A percentile compares a stretch with the other conserved stretches of the same genome.
Conservation (phyloP, 2,329 filamentous ascomycete genomes). For the Aspergillus aculeatinus region DNA sequence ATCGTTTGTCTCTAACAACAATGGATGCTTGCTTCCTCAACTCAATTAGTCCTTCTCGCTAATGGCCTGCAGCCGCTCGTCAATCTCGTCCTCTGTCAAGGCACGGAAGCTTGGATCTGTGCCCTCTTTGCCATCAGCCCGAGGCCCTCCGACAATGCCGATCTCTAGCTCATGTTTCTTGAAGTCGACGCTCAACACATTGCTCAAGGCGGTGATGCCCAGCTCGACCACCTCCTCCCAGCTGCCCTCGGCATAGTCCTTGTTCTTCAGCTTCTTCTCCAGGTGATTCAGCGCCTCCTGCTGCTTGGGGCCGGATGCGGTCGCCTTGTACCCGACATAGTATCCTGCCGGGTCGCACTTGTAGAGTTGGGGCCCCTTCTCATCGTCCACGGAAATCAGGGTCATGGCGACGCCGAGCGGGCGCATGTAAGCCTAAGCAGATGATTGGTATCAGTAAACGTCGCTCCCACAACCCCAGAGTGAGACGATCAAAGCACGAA, state of each 20-base stretch:
- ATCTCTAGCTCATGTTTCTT: conserved; percentile 99
- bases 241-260: conserved; percentile 83
- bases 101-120: conserved; percentile 77
- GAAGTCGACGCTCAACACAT: conserved; percentile 96
- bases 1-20: conserved; percentile 23
- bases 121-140: conserved; percentile 77
- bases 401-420: conserved; percentile 95
- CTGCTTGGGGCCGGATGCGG: conserved; percentile 94
- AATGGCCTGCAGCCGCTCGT: conserved; percentile 95
- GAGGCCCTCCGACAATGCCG: conserved; percentile 89
- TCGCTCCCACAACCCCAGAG: neutral
- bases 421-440: conserved; percentile 86
- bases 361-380: conserved; percentile 91
- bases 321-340: conserved; percentile 98
- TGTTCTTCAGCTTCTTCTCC: conserved; percentile 99
- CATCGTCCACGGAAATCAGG: conserved; percentile 87
- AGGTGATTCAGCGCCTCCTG: conserved; percentile 98
- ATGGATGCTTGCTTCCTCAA: conserved; percentile 16
- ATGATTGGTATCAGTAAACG: conserved; percentile 4
- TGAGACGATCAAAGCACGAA: conserved; percentile 46
- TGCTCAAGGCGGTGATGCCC: conserved; percentile 92
- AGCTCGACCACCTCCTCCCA: conserved; percentile 99
- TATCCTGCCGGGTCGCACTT: conserved; percentile 98
- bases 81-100: conserved; percentile 95
- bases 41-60: conserved; percentile 84